Conservation (phyloP, 352 stramenopile species). For the Phytophthora litchii region DNA sequence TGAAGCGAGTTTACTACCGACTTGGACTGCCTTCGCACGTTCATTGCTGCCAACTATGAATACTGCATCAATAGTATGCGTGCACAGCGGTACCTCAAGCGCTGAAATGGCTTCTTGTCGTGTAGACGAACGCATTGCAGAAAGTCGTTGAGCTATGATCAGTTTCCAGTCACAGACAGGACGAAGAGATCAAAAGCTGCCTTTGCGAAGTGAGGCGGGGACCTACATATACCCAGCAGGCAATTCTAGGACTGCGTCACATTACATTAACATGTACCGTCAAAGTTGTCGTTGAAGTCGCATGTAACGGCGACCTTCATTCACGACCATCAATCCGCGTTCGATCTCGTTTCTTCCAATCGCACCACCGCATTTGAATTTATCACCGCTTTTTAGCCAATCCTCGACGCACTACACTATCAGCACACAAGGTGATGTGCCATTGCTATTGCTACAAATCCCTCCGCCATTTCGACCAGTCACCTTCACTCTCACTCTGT, state of each 20-base stretch:
- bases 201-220: not conserved
- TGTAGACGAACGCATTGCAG: too few species aligned
- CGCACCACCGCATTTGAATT: not conserved
- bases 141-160: too few species aligned
- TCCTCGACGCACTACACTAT: conserved; percentile 7
- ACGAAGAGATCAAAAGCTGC: not conserved
- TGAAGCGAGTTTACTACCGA: too few species aligned
- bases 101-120: too few species aligned
- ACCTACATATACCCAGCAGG: too few species aligned
- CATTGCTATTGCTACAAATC: conserved; percentile 19
- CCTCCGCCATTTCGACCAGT: conserved; percentile 7
- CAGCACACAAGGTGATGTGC: conserved; percentile 10
- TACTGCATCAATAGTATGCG: too few species aligned
- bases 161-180: not conserved
- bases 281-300: not conserved
- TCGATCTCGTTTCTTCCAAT: conserved; percentile 11
- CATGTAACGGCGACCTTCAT: conserved; percentile 3
- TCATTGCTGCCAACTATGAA: too few species aligned
- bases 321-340: conserved; percentile 1
- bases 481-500: conserved; percentile 10
- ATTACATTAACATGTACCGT: not conserved
- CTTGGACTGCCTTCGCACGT: too few species aligned
- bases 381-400: conserved; percentile 14
- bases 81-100: too few species aligned
- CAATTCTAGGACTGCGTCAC: too few species aligned